Evolutionary conservation across 371 early-diverging fungal genomes (phyloP), one percentile per base, ranked within the genome.

Genomic region (Zopfochytrium polystomum): DNA sequence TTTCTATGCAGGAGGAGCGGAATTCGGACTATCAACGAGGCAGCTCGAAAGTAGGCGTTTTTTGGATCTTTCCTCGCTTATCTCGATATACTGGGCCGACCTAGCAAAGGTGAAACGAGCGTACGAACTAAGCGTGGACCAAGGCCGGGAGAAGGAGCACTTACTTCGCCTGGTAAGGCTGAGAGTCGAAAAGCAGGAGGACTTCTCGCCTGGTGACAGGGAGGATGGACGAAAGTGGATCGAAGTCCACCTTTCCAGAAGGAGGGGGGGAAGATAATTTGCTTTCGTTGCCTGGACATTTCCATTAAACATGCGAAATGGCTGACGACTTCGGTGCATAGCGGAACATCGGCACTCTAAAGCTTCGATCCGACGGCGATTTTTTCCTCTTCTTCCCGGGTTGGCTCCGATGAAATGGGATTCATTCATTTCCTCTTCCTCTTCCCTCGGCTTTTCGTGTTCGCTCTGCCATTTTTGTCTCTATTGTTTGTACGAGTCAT

Each of bases 1-100:
- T 60, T 87, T 95, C 70, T 85, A 91, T 57, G 96, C 91, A 47
- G 94, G 90, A 51, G 89, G 89, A 52, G 67, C 67, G 6, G 58
- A 51, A 13, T 88, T 86, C 38, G 88, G 86, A 7, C 87, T 95
- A 62, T 90, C 92, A 0, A 57, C 81, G 44, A 84, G 86, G 2
- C 78, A 80, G 22, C 77, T 95, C 1, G 92, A 90, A 62, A 88
- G 78, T 34, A 75, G 82, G 3, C 87, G 87, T 71, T 94, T 91
- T 74, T 33, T 60, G 13, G 62, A 72, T n/a, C 61, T 72, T 23
- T 35, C 50, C 20, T 48, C 51, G 15, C 48, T 71, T 4, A 61
- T 75, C 7, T 54, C 52, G 5, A 20, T 45, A 20, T 78, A 78
- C 55, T 30, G 27, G 33, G 20, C 44, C 25, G 73, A 74, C 34